Percentiles rank a stretch among this genome's conserved stretches.
Conservation (phyloP, 1,139 yeast genomes). For the Pneumocystis jirovecii region DNA sequence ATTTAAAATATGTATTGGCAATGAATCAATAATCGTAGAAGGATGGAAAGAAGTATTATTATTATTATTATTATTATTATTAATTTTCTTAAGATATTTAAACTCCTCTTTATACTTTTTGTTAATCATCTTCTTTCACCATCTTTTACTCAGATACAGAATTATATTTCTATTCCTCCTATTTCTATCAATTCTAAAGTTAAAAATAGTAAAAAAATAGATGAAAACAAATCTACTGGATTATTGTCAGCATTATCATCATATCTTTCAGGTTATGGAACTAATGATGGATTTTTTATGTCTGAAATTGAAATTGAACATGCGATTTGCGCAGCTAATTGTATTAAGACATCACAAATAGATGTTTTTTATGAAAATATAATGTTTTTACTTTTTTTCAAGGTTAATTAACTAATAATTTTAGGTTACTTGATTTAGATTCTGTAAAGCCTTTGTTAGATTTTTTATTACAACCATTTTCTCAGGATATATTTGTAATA, state of each 20-base stretch:
- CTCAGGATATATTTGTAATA: background rate
- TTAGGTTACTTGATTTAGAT: constrained; percentile 9
- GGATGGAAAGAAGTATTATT: constrained; percentile 45
- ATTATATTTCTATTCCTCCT: constrained; percentile 34
- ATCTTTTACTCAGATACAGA: constrained; percentile 49
- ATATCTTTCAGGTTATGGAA: constrained; percentile 64
- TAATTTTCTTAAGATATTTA: constrained; percentile 21
- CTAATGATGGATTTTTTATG: constrained; percentile 78
- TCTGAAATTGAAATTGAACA: constrained; percentile 82
- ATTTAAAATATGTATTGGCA: constrained; percentile 57
- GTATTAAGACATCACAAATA: constrained; percentile 54
- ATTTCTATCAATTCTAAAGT: constrained; percentile 38
- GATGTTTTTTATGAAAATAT: constrained; percentile 36
- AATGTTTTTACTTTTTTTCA: constrained; percentile 19
- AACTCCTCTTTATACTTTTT: constrained; percentile 48
- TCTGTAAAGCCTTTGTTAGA: constrained; percentile 9
- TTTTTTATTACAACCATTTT: constrained; percentile 14
- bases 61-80: background rate
- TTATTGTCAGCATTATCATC: constrained; percentile 81
- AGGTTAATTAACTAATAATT: background rate
- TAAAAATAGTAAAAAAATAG: constrained; percentile 13
- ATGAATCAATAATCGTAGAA: constrained; percentile 30
- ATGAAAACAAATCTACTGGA: constrained; percentile 39
- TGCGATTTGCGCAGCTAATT: constrained; percentile 67
- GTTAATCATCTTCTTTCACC: constrained; percentile 65